Percentiles rank a stretch among this genome's conserved stretches.
phyloP scores from a whole-genome alignment of 345 rosid species.

The Kandelia obovata region DNA sequence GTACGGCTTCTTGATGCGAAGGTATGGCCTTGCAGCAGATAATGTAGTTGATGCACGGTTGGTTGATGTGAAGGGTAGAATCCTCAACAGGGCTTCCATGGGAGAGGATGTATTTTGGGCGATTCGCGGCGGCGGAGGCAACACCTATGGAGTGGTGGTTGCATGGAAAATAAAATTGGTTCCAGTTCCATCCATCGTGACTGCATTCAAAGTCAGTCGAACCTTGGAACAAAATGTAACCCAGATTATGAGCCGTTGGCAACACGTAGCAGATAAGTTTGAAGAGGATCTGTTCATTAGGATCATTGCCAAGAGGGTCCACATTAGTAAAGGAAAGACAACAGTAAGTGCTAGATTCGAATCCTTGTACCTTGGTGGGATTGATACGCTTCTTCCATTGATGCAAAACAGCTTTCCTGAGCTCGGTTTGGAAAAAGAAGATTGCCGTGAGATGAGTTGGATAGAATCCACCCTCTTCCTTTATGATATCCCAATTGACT shows the following conservation, averaged over 20 bases:
- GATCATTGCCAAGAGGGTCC: neutral
- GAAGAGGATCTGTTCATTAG: conserved; percentile 10
- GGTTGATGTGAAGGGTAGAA: conserved; percentile 13
- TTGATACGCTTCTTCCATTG: neutral
- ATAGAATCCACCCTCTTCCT: conserved; percentile 6
- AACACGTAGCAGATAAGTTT: conserved; percentile 4
- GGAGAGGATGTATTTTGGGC: conserved; percentile 26
- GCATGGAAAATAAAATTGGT: conserved; percentile 17
- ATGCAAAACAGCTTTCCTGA: conserved; percentile 13
- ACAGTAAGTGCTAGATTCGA: neutral
- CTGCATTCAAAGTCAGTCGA: neutral
- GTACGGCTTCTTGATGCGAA: conserved; percentile 8
- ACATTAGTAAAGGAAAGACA: neutral
- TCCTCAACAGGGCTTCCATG: conserved; percentile 13
- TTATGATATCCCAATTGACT: neutral
- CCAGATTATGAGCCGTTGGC: conserved; percentile 14
- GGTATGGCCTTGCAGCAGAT: conserved; percentile 13
- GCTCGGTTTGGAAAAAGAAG: conserved; percentile 3
- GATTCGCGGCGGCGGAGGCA: conserved; percentile 21
- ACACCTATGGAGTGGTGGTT: conserved; percentile 14
- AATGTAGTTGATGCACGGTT: conserved; percentile 10
- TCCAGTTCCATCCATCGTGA: conserved; percentile 11
- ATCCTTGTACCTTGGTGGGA: conserved; percentile 5
- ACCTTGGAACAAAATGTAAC: conserved; percentile 4
- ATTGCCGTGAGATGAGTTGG: conserved; percentile 12